Percentiles rank a stretch among this genome's conserved stretches.
Evolutionary conservation across 2,329 filamentous ascomycete genomes (phyloP).

Genomic region (Phaeosphaeria sp.): DNA sequence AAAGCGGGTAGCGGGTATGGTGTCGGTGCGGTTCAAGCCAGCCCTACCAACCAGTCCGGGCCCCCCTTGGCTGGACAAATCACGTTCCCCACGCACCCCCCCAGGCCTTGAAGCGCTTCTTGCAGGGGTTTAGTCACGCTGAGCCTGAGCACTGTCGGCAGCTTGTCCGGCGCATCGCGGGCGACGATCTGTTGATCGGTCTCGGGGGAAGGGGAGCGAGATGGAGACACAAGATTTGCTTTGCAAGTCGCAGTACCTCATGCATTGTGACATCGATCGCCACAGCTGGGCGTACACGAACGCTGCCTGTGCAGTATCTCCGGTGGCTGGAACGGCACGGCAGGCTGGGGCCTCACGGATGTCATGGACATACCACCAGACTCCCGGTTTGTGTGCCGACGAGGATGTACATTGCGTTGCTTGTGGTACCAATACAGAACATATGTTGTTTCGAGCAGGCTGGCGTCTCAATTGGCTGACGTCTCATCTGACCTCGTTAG

Average conservation of each 20-base stretch:
- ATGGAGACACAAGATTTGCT: constrained; percentile 1
- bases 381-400: constrained; percentile 5
- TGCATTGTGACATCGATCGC: constrained; percentile 6
- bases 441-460: background rate
- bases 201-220: background rate
- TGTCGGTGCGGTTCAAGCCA: too few relatives aligned
- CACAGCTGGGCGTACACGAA: constrained; percentile 15
- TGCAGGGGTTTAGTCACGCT: constrained; percentile 8
- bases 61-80: constrained; percentile 9
- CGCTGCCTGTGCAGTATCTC: constrained; percentile 20
- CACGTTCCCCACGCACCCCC: constrained; percentile 15
- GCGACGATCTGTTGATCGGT: constrained; percentile 11
- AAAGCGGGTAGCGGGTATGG: constrained; percentile 16
- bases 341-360: constrained; percentile 4
- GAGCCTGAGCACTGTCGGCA: constrained; percentile 3
- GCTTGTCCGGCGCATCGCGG: background rate
- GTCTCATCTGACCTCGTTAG: background rate
- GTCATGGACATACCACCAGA: background rate
- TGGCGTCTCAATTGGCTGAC: constrained; percentile 2
- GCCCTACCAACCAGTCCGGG: constrained; percentile 29
- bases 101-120: constrained; percentile 15
- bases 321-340: constrained; percentile 16
- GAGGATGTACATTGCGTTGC: background rate
- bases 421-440: constrained; percentile 1
- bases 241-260: constrained; percentile 4